A percentile compares a stretch with the other conserved stretches of the same genome.
phyloP scores from a whole-genome alignment of 2,329 filamentous ascomycete genomes.

The Pseudogymnoascus sp. region DNA sequence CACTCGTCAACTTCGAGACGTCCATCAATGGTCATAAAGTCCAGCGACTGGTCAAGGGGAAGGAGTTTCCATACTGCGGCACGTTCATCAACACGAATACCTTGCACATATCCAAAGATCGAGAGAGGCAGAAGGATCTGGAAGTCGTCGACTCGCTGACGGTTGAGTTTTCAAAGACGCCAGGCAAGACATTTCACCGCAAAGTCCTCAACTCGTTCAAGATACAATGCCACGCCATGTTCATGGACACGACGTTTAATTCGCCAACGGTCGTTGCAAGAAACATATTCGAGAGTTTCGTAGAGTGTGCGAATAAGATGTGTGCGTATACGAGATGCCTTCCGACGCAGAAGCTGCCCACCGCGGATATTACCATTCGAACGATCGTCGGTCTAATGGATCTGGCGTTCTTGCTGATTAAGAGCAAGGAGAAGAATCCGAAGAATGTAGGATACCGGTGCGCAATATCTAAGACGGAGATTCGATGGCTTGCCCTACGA shows the following conservation, averaged over 20 bases:
- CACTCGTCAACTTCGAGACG: slow-evolving; percentile 72
- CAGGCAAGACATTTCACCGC: slow-evolving; percentile 69
- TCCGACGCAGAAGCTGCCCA: slow-evolving; percentile 45
- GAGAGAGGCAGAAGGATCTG: slow-evolving; percentile 40
- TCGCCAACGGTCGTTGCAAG: slow-evolving; percentile 54
- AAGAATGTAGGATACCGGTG: neutral
- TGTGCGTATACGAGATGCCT: slow-evolving; percentile 55
- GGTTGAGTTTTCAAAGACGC: slow-evolving; percentile 62
- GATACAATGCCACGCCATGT: slow-evolving; percentile 76
- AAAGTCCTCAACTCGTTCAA: slow-evolving; percentile 74
- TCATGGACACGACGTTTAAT: slow-evolving; percentile 75
- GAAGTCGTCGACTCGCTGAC: slow-evolving; percentile 65
- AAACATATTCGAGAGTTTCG: slow-evolving; percentile 70
- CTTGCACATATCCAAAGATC: slow-evolving; percentile 65
- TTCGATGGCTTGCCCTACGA: slow-evolving; percentile 44
- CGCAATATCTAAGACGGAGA: slow-evolving; percentile 1
- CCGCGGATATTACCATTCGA: slow-evolving; percentile 45
- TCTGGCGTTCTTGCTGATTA: slow-evolving; percentile 21
- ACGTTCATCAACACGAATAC: slow-evolving; percentile 64
- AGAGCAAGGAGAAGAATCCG: slow-evolving; percentile 18
- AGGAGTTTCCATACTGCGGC: slow-evolving; percentile 82
- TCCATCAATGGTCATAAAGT: slow-evolving; percentile 44
- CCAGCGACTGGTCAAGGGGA: slow-evolving; percentile 35
- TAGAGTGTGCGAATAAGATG: slow-evolving; percentile 69
- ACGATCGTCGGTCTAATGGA: slow-evolving; percentile 18